phyloP scores from a whole-genome alignment of 2,329 filamentous ascomycete genomes.

The Aspergillus fijiensis region DNA sequence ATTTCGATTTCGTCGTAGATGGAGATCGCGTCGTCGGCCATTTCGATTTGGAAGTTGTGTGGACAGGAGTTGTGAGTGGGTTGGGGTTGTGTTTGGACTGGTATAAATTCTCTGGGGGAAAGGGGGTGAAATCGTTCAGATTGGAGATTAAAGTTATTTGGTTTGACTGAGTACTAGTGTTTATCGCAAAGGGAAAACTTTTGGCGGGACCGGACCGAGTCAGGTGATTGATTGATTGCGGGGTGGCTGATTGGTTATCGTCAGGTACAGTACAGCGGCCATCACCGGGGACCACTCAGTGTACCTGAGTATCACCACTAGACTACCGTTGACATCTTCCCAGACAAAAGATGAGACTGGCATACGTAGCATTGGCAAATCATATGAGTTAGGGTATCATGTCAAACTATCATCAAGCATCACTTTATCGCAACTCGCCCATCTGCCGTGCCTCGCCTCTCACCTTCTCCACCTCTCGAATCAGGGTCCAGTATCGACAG shows the following conservation, averaged over 20 bases:
- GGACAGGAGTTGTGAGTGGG: neutral
- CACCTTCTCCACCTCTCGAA: constrained; percentile 36
- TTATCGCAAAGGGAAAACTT: constrained; percentile 23
- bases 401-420: constrained; percentile 4
- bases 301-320: neutral
- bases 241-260: constrained; percentile 10
- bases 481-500: constrained; percentile 38
- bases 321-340: no score
- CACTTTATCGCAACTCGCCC: constrained; percentile 25
- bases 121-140: neutral
- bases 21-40: constrained; percentile 65
- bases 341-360: no score
- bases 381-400: constrained; percentile 6
- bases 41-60: constrained; percentile 33
- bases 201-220: constrained; percentile 20
- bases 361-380: no score
- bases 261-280: no score
- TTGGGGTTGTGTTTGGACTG: neutral
- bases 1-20: constrained; percentile 99
- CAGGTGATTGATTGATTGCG: constrained; percentile 28
- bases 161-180: neutral
- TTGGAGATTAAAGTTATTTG: neutral
- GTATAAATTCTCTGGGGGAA: neutral
- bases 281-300: neutral
- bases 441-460: neutral